phyloP scores from a whole-genome alignment of 2,329 filamentous ascomycete genomes.

The Rutstroemia sydowiana region DNA sequence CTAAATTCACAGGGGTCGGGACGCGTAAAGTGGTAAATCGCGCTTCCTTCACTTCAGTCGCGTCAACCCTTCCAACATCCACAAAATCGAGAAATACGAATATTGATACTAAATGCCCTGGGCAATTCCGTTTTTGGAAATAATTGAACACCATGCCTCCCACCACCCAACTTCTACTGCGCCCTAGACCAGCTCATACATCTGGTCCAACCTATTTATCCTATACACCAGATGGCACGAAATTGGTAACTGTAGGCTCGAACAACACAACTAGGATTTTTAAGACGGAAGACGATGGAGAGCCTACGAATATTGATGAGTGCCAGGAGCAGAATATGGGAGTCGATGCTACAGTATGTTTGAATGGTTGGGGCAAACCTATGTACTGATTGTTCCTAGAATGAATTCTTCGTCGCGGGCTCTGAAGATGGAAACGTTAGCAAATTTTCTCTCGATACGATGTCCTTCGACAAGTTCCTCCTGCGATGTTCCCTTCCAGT shows the following conservation, averaged over 20 bases:
- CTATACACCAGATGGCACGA: constrained; percentile 83
- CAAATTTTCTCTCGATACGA: constrained; percentile 73
- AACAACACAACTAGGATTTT: constrained; percentile 94
- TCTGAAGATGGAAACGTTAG: constrained; percentile 95
- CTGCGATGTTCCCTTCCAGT: constrained; percentile 79
- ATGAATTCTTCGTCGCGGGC: constrained; percentile 80
- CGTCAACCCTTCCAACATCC: constrained; percentile 13
- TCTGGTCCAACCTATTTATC: constrained; percentile 79
- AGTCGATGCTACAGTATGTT: constrained; percentile 58
- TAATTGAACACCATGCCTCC: constrained; percentile 25
- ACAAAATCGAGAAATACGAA: no score
- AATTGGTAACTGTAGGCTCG: constrained; percentile 82
- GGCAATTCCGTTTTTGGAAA: constrained; percentile 8
- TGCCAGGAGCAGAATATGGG: constrained; percentile 79
- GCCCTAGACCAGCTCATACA: constrained; percentile 67
- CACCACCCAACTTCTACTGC: constrained; percentile 39
- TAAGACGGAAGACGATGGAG: constrained; percentile 82
- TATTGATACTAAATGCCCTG: constrained; percentile 2
- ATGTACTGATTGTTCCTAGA: constrained; percentile 35
- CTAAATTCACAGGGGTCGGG: constrained; percentile 1
- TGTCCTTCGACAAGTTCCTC: constrained; percentile 72
- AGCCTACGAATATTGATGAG: constrained; percentile 88
- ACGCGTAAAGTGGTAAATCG: constrained; percentile 19
- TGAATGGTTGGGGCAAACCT: not conserved
- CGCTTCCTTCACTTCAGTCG: constrained; percentile 11